Conservation (phyloP, 768 basidiomycete species). For the Mycena albidolilacea region DNA sequence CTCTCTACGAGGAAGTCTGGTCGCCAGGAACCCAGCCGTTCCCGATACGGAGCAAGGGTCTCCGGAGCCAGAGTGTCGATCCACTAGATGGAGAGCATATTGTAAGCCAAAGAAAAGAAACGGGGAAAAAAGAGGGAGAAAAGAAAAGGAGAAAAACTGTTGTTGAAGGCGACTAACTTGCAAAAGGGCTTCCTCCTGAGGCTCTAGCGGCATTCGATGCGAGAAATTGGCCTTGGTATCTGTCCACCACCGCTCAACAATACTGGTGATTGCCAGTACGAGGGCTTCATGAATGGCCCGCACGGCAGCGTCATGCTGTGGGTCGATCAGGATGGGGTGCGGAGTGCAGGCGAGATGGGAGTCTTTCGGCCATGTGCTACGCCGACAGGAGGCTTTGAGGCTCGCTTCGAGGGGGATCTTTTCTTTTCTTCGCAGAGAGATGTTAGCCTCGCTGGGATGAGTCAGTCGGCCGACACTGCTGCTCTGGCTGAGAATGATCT, state of each 20-base stretch:
- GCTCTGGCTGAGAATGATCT: neutral
- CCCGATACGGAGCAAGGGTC: neutral
- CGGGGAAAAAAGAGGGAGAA: neutral
- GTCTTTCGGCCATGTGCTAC: neutral
- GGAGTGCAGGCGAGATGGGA: neutral
- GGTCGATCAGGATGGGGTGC: neutral
- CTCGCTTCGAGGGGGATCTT: neutral
- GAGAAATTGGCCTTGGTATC: neutral
- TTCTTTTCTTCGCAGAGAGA: neutral
- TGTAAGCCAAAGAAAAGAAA: neutral
- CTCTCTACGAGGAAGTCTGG: neutral
- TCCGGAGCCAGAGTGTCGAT: neutral
- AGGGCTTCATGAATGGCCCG: neutral
- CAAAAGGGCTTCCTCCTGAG: neutral
- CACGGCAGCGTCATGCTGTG: neutral
- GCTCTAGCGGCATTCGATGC: neutral
- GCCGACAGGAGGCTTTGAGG: neutral
- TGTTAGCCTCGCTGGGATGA: neutral
- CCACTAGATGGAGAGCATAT: neutral
- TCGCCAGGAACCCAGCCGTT: neutral
- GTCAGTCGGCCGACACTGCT: neutral
- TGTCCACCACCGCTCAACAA: neutral
- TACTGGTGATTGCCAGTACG: neutral
- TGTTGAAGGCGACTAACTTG: neutral
- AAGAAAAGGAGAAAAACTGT: too few species aligned